Evolutionary conservation across 805 yeast species (phyloP).

Genomic region (Candida insectorum): DNA sequence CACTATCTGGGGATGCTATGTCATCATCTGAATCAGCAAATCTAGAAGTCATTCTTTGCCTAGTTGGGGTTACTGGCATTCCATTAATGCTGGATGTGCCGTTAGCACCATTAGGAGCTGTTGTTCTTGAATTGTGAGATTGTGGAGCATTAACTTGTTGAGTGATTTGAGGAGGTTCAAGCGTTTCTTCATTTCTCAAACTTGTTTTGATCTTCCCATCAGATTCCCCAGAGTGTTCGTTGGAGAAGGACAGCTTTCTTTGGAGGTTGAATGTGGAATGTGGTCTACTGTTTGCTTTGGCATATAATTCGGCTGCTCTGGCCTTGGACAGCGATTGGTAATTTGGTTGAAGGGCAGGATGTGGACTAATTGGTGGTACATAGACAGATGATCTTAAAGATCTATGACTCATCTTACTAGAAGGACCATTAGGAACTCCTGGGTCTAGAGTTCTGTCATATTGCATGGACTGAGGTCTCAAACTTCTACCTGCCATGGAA

Average conservation of each 20-base stretch:
- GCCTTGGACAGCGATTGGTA: slow-evolving; percentile 37
- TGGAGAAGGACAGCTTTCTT: slow-evolving; percentile 11
- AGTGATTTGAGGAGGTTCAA: background rate
- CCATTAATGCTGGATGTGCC: no score
- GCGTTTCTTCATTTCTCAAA: slow-evolving; percentile 5
- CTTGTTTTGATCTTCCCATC: slow-evolving; percentile 9
- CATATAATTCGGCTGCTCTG: slow-evolving; percentile 53
- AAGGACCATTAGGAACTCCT: slow-evolving; percentile 5
- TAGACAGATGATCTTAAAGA: slow-evolving; percentile 21
- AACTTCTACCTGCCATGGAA: slow-evolving; percentile 17
- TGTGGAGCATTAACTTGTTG: no score
- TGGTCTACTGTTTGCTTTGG: slow-evolving; percentile 46
- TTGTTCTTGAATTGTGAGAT: no score
- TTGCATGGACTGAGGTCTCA: slow-evolving; percentile 33
- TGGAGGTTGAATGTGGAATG: slow-evolving; percentile 29
- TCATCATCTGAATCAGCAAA: slow-evolving; percentile 61
- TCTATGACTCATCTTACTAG: slow-evolving; percentile 26
- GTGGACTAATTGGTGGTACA: slow-evolving; percentile 35
- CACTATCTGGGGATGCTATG: slow-evolving; percentile 8
- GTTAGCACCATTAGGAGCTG: no score
- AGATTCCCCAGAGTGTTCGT: slow-evolving; percentile 6
- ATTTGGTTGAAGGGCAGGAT: slow-evolving; percentile 37
- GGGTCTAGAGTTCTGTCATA: slow-evolving; percentile 2
- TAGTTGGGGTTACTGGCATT: slow-evolving; percentile 3
- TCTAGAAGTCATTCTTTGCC: slow-evolving; percentile 44